Conservation (phyloP, 2,329 filamentous ascomycete species). For the Colletotrichum magnum region DNA sequence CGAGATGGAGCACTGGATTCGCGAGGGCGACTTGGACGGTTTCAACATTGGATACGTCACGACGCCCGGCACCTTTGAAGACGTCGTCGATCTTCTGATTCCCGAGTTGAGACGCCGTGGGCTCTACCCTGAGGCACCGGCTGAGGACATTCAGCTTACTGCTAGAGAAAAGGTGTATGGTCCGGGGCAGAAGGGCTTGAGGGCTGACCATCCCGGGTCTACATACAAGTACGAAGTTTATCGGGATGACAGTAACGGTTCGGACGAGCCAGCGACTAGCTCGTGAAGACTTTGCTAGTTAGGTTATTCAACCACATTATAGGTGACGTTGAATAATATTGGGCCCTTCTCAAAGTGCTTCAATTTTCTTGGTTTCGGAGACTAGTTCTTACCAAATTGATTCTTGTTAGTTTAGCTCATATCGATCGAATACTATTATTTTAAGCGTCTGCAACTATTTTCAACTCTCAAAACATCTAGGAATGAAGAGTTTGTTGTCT, state of each 20-base stretch:
- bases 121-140: constrained; percentile 48
- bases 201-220: constrained; percentile 71
- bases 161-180: constrained; percentile 75
- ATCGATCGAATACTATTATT: too few relatives aligned
- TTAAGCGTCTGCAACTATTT: too few relatives aligned
- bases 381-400: too few relatives aligned
- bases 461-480: too few relatives aligned
- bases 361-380: too few relatives aligned
- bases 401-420: too few relatives aligned
- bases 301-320: too few relatives aligned
- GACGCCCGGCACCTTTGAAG: constrained; percentile 55
- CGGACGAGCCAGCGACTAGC: neutral
- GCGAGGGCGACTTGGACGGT: constrained; percentile 58
- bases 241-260: constrained; percentile 60
- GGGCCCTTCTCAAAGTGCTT: too few relatives aligned
- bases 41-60: constrained; percentile 60
- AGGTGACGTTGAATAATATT: too few relatives aligned
- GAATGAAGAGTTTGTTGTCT: too few relatives aligned
- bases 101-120: constrained; percentile 49
- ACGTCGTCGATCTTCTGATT: constrained; percentile 49
- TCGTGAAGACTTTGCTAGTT: neutral
- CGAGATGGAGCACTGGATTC: constrained; percentile 60
- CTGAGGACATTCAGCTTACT: constrained; percentile 57
- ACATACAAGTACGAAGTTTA: constrained; percentile 75
- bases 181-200: constrained; percentile 67